Evolutionary conservation across 1,284 basidiomycete genomes (phyloP).

Genomic region (Microbotryomycetes sp.): DNA sequence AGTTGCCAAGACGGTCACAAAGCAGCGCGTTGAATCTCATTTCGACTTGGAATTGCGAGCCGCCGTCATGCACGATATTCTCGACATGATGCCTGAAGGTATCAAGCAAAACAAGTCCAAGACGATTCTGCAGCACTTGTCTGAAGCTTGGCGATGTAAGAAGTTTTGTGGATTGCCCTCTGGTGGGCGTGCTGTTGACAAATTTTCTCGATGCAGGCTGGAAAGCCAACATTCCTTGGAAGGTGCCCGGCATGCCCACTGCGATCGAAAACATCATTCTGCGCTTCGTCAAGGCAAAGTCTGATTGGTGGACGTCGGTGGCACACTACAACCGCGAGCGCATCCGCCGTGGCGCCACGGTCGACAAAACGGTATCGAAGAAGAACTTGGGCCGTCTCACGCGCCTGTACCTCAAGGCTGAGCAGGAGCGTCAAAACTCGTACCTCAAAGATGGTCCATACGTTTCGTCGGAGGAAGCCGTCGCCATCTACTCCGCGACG

Average conservation of each 20-base stretch:
- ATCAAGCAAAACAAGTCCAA: constrained; percentile 99
- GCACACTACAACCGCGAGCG: constrained; percentile 55
- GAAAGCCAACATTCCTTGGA: constrained; percentile 99
- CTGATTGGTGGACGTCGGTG: constrained; percentile 96
- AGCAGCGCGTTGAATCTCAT: constrained; percentile 97
- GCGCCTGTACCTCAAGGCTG: constrained; percentile 86
- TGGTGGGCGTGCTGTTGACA: not conserved
- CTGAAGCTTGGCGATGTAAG: constrained; percentile 79
- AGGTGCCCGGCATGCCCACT: constrained; percentile 93
- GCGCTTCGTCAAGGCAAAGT: constrained; percentile 98
- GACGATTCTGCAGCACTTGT: constrained; percentile 94
- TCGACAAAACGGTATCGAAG: constrained; percentile 98
- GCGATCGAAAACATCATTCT: constrained; percentile 99
- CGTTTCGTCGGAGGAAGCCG: constrained; percentile 93
- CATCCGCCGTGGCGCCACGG: constrained; percentile 85
- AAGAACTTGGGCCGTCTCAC: constrained; percentile 63
- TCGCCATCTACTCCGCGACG: constrained; percentile 92
- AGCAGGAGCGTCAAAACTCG: constrained; percentile 93
- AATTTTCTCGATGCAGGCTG: constrained; percentile 46
- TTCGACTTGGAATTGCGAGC: constrained; percentile 96
- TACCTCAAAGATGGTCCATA: constrained; percentile 97
- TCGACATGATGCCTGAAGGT: constrained; percentile 90
- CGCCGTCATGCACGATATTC: constrained; percentile 98
- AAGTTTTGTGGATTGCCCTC: not conserved
- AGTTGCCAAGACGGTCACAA: constrained; percentile 71